Conservation (phyloP, 2,329 filamentous ascomycete genomes). For the Scolecobasidium constrictum region DNA sequence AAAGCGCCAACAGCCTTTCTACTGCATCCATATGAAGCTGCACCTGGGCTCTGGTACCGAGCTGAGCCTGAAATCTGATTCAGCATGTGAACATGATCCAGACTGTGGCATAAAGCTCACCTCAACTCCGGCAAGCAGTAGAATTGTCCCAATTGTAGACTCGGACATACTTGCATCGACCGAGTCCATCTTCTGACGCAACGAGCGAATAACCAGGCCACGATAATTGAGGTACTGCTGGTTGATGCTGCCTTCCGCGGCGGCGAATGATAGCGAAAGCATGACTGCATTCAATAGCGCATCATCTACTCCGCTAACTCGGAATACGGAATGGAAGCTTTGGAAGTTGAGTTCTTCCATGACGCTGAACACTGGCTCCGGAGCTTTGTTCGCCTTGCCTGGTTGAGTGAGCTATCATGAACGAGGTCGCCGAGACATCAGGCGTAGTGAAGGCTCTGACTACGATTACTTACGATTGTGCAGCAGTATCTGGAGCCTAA, state of each 20-base stretch:
- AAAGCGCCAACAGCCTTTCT: constrained; percentile 23
- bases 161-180: constrained; percentile 19
- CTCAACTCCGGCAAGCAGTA: constrained; percentile 32
- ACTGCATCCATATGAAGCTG: constrained; percentile 33
- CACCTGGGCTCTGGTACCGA: constrained; percentile 26
- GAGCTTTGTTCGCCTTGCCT: not conserved
- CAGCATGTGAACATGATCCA: not conserved
- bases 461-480: not conserved
- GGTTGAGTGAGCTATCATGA: too few relatives aligned
- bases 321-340: not conserved
- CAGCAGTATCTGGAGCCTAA: not conserved
- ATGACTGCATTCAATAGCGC: not conserved
- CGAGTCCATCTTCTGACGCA: not conserved
- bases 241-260: not conserved
- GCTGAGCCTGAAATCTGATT: constrained; percentile 21
- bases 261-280: not conserved
- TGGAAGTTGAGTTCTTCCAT: not conserved
- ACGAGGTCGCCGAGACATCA: not conserved
- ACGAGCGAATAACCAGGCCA: not conserved
- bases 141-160: constrained; percentile 31
- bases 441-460: too few relatives aligned
- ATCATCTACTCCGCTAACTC: not conserved
- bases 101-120: constrained; percentile 17
- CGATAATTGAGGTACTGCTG: not conserved
- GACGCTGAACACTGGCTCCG: not conserved